phyloP scores from a whole-genome alignment of 371 early-diverging fungal genomes.

The Mortierella sp. region DNA sequence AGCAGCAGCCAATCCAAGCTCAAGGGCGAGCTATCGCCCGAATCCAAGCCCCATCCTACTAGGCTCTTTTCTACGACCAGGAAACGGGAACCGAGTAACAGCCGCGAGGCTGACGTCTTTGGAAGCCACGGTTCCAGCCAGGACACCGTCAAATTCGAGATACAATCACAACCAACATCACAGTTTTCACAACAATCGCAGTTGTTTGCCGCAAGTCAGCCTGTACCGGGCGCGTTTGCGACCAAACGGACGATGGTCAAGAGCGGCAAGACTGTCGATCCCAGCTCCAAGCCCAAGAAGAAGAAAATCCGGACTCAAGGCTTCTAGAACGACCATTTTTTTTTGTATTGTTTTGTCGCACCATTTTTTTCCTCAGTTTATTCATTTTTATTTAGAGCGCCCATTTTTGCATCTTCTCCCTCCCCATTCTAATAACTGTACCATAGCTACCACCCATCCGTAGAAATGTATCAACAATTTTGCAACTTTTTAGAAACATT shows the following conservation, averaged over 20 bases:
- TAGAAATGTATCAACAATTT: neutral
- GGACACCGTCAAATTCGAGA: neutral
- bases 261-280: no score
- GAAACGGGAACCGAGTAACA: neutral
- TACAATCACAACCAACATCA: neutral
- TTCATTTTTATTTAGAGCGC: neutral
- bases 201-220: conserved; percentile 36
- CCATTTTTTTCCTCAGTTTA: neutral
- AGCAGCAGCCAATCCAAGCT: neutral
- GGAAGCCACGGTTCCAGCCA: neutral
- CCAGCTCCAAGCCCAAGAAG: conserved; percentile 30
- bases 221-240: conserved; percentile 41
- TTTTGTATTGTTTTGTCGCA: neutral
- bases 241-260: conserved; percentile 11
- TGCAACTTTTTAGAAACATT: neutral
- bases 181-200: neutral
- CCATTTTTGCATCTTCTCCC: neutral
- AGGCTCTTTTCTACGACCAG: no score
- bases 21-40: neutral
- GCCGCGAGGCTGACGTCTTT: neutral
- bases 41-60: neutral
- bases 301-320: conserved; percentile 39
- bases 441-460: neutral
- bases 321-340: conserved; percentile 17
- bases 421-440: neutral